These are phyloP conservation scores for Helianthus annuus DNA, from an alignment of 129 eudicot genomes.

Conservation along the genomic window HanXRQr2.0-SUNRISE NC_035440.2:67853199-67853698, in stretches of 20 bases:
- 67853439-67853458: slow-evolving; percentile 90
- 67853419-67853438: slow-evolving; percentile 66
- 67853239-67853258: no score
- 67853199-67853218: no score
- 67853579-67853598: neutral
- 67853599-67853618: neutral
- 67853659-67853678: slow-evolving; percentile 44
- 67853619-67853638: neutral
- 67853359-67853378: slow-evolving; percentile 87
- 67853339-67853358: slow-evolving; percentile 98
- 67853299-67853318: slow-evolving; percentile 75
- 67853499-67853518: slow-evolving; percentile 87
- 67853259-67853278: neutral
- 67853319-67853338: slow-evolving; percentile 75
- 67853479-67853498: slow-evolving; percentile 87
- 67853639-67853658: slow-evolving; percentile 45
- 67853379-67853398: slow-evolving; percentile 89
- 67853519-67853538: slow-evolving; percentile 99
- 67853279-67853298: slow-evolving; percentile 86
- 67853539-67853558: slow-evolving; percentile 76
- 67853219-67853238: no score
- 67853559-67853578: slow-evolving; percentile 39
- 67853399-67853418: slow-evolving; percentile 89
- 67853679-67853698: no score
- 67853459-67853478: slow-evolving; percentile 92